Evolutionary conservation across 768 basidiomycete genomes (phyloP), one percentile per base, ranked within the genome.

Genomic region (Pisolithus albus): DNA sequence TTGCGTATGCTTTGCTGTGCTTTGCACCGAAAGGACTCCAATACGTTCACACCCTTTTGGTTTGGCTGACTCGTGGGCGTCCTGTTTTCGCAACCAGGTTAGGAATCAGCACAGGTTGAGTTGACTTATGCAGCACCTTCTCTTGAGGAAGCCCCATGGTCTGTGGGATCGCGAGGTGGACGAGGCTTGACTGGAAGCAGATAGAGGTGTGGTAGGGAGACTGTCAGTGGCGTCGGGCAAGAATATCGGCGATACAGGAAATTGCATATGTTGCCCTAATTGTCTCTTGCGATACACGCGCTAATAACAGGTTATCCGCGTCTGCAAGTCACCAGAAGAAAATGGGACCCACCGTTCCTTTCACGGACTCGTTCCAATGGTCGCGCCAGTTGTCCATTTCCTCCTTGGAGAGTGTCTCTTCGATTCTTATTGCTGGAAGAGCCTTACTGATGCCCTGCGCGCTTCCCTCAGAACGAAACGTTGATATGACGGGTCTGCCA

Each of bases 241-340:
- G 38, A 41, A 46, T 28, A 62, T 54, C 7, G 58, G 50, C 6
- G 44, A 15, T 7, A 56, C 61, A 47, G 41, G 51, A 1, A 28
- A 43, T 7, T 28, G 16, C 7, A 11, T 24, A 18, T 50, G 28
- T 8, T 46, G 58, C 16, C 51, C 49, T 9, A 38, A 57, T 7
- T 46, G 45, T 46, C 55, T 55, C 52, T 46, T 62, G 47, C 61
- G 64, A 51, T 64, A 55, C 15, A 59, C 56, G 39, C 56, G 62
- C 64, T 68, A 28, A 38, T 28, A 24, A 4, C 41, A 5, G 32
- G 54, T 49, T n/a, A 11, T 15, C 7, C 10, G 38, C 16, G 5
- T 62, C 42, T 56, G 10, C 15, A 21, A 38, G 8, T 23, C 6
- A 37, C n/a, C 6, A 19, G 37, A 18, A 21, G 39, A 53, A 46